Percentiles rank a stretch among this genome's conserved stretches.
These are phyloP conservation scores for Dothidotthia symphoricarpi DNA, from an alignment of 2,329 filamentous ascomycete genomes.

Conservation along the genomic window DNA sequence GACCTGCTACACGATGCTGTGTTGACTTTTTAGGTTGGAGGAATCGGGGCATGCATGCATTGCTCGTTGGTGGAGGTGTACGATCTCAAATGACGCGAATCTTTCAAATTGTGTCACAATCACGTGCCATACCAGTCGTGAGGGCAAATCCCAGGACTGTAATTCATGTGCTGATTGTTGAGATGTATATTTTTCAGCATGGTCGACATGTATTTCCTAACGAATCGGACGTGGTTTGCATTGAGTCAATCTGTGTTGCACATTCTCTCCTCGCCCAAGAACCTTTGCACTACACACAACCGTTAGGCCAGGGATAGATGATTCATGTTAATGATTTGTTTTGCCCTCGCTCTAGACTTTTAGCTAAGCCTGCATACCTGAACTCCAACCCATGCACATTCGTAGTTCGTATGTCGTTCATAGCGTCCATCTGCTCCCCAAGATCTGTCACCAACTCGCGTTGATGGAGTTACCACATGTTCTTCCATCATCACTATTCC, in stretches of 20 bases:
- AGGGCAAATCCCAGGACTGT: no score
- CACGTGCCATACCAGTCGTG: no score
- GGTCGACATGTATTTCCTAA: no score
- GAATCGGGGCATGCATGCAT: slow-evolving; percentile 48
- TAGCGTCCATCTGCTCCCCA: slow-evolving; percentile 2
- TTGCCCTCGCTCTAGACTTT: slow-evolving; percentile 10
- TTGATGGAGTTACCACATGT: neutral
- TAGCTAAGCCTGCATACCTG: slow-evolving; percentile 13
- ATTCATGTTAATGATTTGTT: slow-evolving; percentile 11
- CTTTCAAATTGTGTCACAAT: no score
- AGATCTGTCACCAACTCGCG: neutral
- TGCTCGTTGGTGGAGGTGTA: slow-evolving; percentile 10
- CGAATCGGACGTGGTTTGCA: no score
- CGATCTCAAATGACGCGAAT: no score
- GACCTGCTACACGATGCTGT: slow-evolving; percentile 55
- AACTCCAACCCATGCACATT: slow-evolving; percentile 37
- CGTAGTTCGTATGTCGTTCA: slow-evolving; percentile 4
- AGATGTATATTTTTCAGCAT: no score
- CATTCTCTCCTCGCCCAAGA: no score
- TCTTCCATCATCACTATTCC: neutral
- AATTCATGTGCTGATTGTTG: no score
- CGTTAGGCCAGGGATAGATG: no score
- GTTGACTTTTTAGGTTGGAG: slow-evolving; percentile 48
- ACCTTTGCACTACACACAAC: no score
- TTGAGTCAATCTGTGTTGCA: no score